Conservation (phyloP, 116 monocot species). For the Cymodocea nodosa region DNA sequence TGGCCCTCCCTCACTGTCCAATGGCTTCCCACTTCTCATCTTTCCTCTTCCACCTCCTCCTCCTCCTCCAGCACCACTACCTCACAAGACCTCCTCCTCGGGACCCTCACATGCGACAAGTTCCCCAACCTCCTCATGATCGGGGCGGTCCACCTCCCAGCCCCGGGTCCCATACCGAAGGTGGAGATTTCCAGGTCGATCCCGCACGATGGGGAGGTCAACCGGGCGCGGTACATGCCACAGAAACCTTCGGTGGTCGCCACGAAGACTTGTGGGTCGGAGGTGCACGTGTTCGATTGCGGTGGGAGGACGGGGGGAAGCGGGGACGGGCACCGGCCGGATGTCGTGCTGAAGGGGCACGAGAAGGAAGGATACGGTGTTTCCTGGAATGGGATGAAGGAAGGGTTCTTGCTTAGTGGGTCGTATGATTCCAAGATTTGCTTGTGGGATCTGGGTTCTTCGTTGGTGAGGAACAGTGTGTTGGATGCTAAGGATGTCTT, state of each 20-base stretch:
- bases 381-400: conserved; percentile 64
- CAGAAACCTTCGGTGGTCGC: conserved; percentile 51
- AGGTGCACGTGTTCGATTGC: conserved; percentile 61
- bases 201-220: conserved; percentile 76
- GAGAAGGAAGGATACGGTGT: conserved; percentile 75
- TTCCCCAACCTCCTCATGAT: conserved; percentile 68
- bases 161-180: conserved; percentile 14
- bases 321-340: conserved; percentile 15
- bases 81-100: conserved; percentile 37
- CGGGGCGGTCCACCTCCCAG: conserved; percentile 26
- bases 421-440: conserved; percentile 83
- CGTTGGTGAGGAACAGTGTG: conserved; percentile 10
- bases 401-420: conserved; percentile 74
- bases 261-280: conserved; percentile 65
- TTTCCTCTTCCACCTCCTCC: conserved; percentile 13
- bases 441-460: conserved; percentile 58
- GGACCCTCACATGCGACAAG: conserved; percentile 81
- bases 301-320: neutral
- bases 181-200: conserved; percentile 34
- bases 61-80: neutral
- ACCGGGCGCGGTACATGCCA: conserved; percentile 87
- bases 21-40: conserved; percentile 40
- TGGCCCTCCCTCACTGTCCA: conserved; percentile 95
- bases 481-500: conserved; percentile 51
- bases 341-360: conserved; percentile 57